Evolutionary conservation across 2,329 filamentous ascomycete species (phyloP), one percentile per base, ranked within the genome.

Genomic region (Cladosporium colombiae): DNA sequence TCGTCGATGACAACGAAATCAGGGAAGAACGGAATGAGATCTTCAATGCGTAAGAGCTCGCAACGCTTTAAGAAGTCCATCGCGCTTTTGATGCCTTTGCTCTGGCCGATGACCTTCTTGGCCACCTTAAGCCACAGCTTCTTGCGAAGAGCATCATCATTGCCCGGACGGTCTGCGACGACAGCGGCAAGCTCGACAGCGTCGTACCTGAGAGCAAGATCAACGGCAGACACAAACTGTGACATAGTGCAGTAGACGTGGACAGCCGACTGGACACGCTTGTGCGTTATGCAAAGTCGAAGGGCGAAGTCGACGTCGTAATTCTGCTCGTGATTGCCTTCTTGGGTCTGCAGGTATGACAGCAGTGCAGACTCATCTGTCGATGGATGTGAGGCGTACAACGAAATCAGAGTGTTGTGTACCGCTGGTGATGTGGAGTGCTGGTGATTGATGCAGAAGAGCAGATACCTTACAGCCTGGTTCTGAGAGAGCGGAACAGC

Each of bases 1-100:
- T 98, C 95, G 76, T 99, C 95, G 68, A 99, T 98, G 61, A 98
- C 91, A 27, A 98, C 93, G 75, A 99, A 99, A 77, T 99, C 95
- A 0, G 95, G 95, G 80, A 99, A 99, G 82, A 99, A 97, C 0
- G 95, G 95, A 49, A 99, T 98, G 33, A 99, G 81, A 74, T 99
- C 95, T 80, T 99, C 95, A 69, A 99, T 99, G 69, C 91, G 90
- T 58, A 99, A 86, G 14, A 98, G 84, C 67, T 97, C 93, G 76
- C 94, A 97, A 11, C 92, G 89, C 71, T 92, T 92, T 14, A 98
- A 84, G 74, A 99, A 97, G 68, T 96, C 92, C 70, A 99, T 96
- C 2, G 95, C 95, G 1, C 79, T 77, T 68, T 83, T 97, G 83
- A 98, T 97, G 61, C 92, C 91, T 66, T 90, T 90, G 7, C 88